A percentile compares a stretch with the other conserved stretches of the same genome.
Evolutionary conservation across 306 rosid species (phyloP).

Genomic region (Pyrus pyrifolia): DNA sequence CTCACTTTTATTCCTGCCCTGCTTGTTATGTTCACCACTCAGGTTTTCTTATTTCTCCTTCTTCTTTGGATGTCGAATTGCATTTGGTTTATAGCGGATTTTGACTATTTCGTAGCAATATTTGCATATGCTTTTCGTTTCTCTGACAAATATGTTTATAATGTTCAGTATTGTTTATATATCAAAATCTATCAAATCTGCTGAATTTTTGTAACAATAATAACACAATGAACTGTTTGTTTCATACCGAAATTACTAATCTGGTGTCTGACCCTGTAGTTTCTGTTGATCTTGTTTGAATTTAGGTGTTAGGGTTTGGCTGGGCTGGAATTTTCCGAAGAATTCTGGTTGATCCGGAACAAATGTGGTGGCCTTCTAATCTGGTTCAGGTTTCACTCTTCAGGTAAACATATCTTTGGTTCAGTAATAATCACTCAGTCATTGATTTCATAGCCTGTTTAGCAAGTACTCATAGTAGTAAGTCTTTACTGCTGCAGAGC

Average conservation of each 20-base stretch:
- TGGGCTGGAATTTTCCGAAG: slow-evolving; percentile 77
- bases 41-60: slow-evolving; percentile 37
- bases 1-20: slow-evolving; percentile 59
- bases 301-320: slow-evolving; percentile 58
- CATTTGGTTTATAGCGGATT: no score
- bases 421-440: not conserved
- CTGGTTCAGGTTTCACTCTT: slow-evolving; percentile 73
- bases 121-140: no score
- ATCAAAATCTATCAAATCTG: no score
- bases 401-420: slow-evolving; percentile 32
- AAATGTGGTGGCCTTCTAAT: slow-evolving; percentile 88
- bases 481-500: slow-evolving; percentile 37
- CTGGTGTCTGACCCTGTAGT: not conserved
- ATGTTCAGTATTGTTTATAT: no score
- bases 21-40: slow-evolving; percentile 75
- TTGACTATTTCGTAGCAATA: no score
- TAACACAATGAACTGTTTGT: not conserved
- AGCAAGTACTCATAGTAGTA: not conserved
- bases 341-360: slow-evolving; percentile 66
- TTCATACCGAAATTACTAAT: not conserved
- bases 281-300: not conserved
- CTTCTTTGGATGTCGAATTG: not conserved
- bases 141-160: no score
- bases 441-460: not conserved
- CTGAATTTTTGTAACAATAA: not conserved